Percentiles rank a stretch among this genome's conserved stretches.
Conservation (phyloP, 805 yeast genomes). For the Saturnispora gosingensis region DNA sequence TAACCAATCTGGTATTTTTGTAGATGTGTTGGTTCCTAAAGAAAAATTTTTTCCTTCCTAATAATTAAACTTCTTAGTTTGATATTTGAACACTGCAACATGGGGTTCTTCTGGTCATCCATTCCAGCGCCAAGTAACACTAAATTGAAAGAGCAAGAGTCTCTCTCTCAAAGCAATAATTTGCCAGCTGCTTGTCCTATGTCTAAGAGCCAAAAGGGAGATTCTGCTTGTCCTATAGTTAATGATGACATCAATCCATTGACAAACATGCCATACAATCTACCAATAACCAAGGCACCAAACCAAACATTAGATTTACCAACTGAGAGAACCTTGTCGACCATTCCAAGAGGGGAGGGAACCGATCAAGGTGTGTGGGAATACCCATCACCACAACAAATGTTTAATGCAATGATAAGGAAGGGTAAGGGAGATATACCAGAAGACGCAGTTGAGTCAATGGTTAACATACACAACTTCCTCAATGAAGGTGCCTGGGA, state of each 20-base stretch:
- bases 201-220: slow-evolving; percentile 4
- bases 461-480: slow-evolving; percentile 96
- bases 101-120: slow-evolving; percentile 90
- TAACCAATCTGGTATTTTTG: neutral
- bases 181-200: slow-evolving; percentile 7
- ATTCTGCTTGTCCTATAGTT: slow-evolving; percentile 29
- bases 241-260: slow-evolving; percentile 55
- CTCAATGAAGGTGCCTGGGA: slow-evolving; percentile 97
- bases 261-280: slow-evolving; percentile 77
- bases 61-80: neutral
- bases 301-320: slow-evolving; percentile 77
- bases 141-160: neutral
- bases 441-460: slow-evolving; percentile 90
- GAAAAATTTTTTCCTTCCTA: neutral
- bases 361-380: slow-evolving; percentile 82
- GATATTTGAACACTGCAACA: neutral
- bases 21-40: neutral
- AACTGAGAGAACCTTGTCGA: slow-evolving; percentile 71
- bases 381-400: slow-evolving; percentile 98
- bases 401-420: slow-evolving; percentile 95
- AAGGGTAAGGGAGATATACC: slow-evolving; percentile 89
- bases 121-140: slow-evolving; percentile 1
- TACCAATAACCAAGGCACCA: slow-evolving; percentile 60
- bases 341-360: slow-evolving; percentile 75
- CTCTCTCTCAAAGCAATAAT: neutral